Percentiles rank a stretch among this genome's conserved stretches.
Conservation (phyloP, 2,329 filamentous ascomycete genomes). For the Botryotinia globosa region DNA sequence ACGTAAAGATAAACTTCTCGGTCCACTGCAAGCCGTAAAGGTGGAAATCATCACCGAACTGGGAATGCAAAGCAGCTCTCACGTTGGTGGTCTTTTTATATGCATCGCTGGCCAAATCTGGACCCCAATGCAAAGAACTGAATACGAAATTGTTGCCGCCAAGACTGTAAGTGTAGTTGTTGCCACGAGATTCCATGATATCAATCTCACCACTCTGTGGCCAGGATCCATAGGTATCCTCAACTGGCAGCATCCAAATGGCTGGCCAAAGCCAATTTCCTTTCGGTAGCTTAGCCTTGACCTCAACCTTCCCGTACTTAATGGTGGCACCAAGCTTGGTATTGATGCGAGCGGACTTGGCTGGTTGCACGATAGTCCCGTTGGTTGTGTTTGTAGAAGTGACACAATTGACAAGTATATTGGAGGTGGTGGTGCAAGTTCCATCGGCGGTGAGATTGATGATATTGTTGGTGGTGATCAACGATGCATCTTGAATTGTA, state of each 20-base stretch:
- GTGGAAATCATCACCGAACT: slow-evolving; percentile 67
- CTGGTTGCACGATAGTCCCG: slow-evolving; percentile 71
- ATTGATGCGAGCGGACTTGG: slow-evolving; percentile 74
- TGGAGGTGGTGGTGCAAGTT: slow-evolving; percentile 59
- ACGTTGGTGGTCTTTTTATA: slow-evolving; percentile 85
- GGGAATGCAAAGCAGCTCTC: slow-evolving; percentile 69
- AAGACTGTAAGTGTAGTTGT: slow-evolving; percentile 72
- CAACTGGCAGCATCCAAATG: slow-evolving; percentile 84
- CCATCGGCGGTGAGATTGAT: slow-evolving; percentile 66
- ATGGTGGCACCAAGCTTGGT: slow-evolving; percentile 70
- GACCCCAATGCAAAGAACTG: slow-evolving; percentile 80
- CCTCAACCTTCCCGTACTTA: slow-evolving; percentile 79
- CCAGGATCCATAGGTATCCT: slow-evolving; percentile 72
- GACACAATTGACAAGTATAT: slow-evolving; percentile 59
- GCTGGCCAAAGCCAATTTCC: slow-evolving; percentile 90
- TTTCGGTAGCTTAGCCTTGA: slow-evolving; percentile 69
- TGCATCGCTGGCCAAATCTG: slow-evolving; percentile 66
- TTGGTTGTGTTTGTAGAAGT: slow-evolving; percentile 74
- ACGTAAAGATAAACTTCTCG: slow-evolving; percentile 84
- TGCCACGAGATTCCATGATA: slow-evolving; percentile 76
- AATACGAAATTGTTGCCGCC: slow-evolving; percentile 80
- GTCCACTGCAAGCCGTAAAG: slow-evolving; percentile 86
- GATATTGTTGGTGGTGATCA: slow-evolving; percentile 63
- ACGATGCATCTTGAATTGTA: slow-evolving; percentile 66
- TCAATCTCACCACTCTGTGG: slow-evolving; percentile 81